Percentiles rank a stretch among this genome's conserved stretches.
These are phyloP conservation scores for Phytophthora podocarpi DNA, from an alignment of 352 stramenopile genomes.

Conservation along the genomic window DNA sequence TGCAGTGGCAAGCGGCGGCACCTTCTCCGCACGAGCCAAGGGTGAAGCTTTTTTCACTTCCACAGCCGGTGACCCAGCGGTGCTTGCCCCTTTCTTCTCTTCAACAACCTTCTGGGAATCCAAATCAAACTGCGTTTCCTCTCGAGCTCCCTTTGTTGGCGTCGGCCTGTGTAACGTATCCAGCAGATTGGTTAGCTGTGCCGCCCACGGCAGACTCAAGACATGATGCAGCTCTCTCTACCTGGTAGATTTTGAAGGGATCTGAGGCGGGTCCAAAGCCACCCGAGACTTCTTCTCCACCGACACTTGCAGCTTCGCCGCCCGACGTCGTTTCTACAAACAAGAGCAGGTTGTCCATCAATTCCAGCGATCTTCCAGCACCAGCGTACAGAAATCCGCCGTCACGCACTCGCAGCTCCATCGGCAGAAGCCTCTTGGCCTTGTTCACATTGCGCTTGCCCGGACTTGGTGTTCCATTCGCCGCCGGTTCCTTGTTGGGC, in stretches of 20 bases:
- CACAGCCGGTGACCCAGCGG: background rate
- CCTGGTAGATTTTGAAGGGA: conserved; percentile 7
- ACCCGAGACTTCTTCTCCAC: conserved; percentile 16
- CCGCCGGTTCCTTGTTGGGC: conserved; percentile 11
- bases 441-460: conserved; percentile 36
- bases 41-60: background rate
- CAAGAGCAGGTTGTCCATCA: background rate
- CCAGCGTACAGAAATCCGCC: no score
- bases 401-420: conserved; percentile 68
- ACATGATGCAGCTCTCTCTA: conserved; percentile 1
- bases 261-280: background rate
- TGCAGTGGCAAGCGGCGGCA: conserved; percentile 4
- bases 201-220: no score
- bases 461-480: conserved; percentile 15
- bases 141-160: background rate
- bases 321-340: conserved; percentile 62
- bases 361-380: conserved; percentile 18
- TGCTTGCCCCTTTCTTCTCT: background rate
- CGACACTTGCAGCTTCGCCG: conserved; percentile 56
- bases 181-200: no score
- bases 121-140: background rate
- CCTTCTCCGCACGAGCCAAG: background rate
- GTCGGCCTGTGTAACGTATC: background rate
- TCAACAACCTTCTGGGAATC: background rate
- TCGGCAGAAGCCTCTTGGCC: conserved; percentile 65